phyloP scores from a whole-genome alignment of 202 grass and related monocot genomes.

The Schoenoplectus triqueter region DNA sequence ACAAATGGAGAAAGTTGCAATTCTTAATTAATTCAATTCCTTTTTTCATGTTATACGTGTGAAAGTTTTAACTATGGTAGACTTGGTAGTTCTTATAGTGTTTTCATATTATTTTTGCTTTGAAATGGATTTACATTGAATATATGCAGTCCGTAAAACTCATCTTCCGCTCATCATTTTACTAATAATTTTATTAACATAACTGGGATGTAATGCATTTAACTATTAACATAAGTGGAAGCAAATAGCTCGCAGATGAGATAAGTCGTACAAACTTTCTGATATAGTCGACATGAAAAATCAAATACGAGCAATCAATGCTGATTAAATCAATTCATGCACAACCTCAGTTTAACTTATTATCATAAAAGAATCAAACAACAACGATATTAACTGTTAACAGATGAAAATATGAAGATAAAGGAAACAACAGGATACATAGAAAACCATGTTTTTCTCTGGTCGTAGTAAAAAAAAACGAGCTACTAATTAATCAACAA shows the following conservation, averaged over 20 bases:
- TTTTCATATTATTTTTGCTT: background rate
- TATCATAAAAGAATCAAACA: background rate
- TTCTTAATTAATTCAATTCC: background rate
- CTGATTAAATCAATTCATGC: background rate
- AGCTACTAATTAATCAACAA: background rate
- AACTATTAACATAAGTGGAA: background rate
- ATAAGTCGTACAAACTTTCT: background rate
- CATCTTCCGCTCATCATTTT: background rate
- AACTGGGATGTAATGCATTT: too few relatives aligned
- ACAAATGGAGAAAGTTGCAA: background rate
- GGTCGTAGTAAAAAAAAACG: background rate
- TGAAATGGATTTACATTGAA: background rate
- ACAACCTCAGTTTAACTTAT: background rate
- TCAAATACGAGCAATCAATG: background rate
- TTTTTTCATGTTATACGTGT: background rate
- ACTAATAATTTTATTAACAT: background rate
- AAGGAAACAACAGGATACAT: background rate
- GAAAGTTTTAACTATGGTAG: background rate
- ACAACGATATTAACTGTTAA: too few relatives aligned
- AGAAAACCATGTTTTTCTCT: background rate
- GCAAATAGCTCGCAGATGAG: background rate
- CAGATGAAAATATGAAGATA: background rate
- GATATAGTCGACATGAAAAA: background rate
- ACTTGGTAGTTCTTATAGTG: background rate
- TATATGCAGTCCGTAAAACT: too few relatives aligned